Percentiles rank a stretch among this genome's conserved stretches.
Evolutionary conservation across 2,329 filamentous ascomycete species (phyloP).

Genomic region (Arachnomyces sp.): DNA sequence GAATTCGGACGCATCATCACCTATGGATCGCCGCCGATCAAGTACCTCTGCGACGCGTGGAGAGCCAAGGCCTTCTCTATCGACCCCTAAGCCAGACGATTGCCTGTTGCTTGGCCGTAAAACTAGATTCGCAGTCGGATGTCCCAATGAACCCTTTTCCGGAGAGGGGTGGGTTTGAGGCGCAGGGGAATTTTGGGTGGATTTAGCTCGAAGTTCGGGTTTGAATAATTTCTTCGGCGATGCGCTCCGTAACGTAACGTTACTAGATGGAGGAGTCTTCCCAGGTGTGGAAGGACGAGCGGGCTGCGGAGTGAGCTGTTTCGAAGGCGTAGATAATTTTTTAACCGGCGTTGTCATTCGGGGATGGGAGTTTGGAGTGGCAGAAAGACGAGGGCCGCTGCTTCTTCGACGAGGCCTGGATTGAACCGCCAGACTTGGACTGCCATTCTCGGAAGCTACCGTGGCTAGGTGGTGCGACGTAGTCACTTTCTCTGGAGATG

Average conservation of each 20-base stretch:
- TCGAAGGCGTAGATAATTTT: slow-evolving; percentile 30
- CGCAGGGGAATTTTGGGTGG: slow-evolving; percentile 28
- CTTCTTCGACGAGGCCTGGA: slow-evolving; percentile 41
- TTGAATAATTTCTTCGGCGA: slow-evolving; percentile 45
- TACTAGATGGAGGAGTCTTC: slow-evolving; percentile 44
- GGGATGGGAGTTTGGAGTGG: slow-evolving; percentile 34
- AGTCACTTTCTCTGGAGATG: slow-evolving; percentile 23
- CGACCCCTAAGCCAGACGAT: slow-evolving; percentile 62
- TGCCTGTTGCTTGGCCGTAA: slow-evolving; percentile 52
- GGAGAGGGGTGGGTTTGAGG: slow-evolving; percentile 45
- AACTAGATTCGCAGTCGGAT: slow-evolving; percentile 56
- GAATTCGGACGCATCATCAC: slow-evolving; percentile 58
- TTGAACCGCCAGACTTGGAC: slow-evolving; percentile 49
- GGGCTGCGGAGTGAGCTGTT: slow-evolving; percentile 39
- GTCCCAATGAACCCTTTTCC: slow-evolving; percentile 46
- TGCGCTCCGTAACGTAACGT: slow-evolving; percentile 36
- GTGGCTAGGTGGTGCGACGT: slow-evolving; percentile 28
- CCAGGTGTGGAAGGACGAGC: slow-evolving; percentile 41
- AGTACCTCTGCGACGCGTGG: slow-evolving; percentile 65
- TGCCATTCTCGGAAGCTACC: slow-evolving; percentile 44
- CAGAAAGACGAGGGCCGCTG: slow-evolving; percentile 35
- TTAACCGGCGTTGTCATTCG: slow-evolving; percentile 34
- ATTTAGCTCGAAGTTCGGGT: slow-evolving; percentile 33
- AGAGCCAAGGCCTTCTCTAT: slow-evolving; percentile 65
- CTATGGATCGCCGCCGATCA: slow-evolving; percentile 63